Base-by-base conservation (phyloP, 1,284 basidiomycete genomes). In the Tilletia caries region DNA sequence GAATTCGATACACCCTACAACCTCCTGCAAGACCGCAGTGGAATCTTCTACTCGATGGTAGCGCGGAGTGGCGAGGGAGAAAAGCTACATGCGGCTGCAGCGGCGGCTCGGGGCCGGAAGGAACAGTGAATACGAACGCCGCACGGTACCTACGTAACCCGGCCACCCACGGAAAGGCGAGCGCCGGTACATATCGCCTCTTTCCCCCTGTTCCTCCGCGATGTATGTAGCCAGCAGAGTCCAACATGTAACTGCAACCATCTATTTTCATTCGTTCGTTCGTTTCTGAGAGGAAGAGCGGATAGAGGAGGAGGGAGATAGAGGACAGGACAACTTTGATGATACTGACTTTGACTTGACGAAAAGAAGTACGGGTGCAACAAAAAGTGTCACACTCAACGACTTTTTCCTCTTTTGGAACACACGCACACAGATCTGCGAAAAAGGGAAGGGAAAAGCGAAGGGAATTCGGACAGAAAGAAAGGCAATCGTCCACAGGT, bases 381-480 rank as follows among this genome's bases (percentile, higher is more conserved):
- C 12, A 25, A 18, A 8, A 15, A 25, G 8, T 13, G 25, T n/a
- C 3, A 37, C 58, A 64, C n/a, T 27, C 41, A 48, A 68, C 65
- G 68, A 73, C 67, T 70, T 72, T 32, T 69, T 73, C 69, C 67
- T 65, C 70, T 69, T 71, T 20, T 23, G 50, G 37, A 29, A 15
- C 23, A 67, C 20, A 34, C 44, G 5, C 12, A 43, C 43, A n/a
- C 50, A 29, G 15, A 29, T n/a, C 48, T 41, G 68, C 50, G 44
- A 44, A 23, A 41, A 25, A 6, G 43, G n/a, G 32, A 64, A n/a
- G 44, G 64, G 50, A 70, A 70, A 70, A 71, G 25, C 27, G 67
- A 71, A 73, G 69, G 48, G 67, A 67, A 72, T 69, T 68, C 71
- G 72, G 43, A 71, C 72, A 34, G 34, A 52, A 60, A 62, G 34